Evolutionary conservation across 768 basidiomycete genomes (phyloP).

Genomic region (Tulasnella sp.): DNA sequence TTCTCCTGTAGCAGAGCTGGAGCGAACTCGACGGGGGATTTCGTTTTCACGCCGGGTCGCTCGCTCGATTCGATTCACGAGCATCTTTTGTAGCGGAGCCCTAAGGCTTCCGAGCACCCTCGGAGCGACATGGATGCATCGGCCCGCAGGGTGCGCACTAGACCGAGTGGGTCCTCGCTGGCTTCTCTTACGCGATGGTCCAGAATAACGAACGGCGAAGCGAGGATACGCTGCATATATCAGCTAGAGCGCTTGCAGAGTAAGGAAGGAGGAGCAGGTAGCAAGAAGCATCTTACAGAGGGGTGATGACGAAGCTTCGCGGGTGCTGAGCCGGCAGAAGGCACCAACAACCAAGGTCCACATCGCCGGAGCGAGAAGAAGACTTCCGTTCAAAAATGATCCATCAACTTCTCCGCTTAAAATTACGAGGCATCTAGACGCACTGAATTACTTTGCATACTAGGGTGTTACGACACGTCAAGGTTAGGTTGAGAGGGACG

Average conservation of each 20-base stretch:
- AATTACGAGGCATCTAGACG: background rate
- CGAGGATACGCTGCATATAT: background rate
- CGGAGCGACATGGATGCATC: background rate
- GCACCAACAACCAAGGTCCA: background rate
- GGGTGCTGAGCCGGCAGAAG: background rate
- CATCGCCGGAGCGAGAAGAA: background rate
- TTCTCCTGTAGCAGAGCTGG: background rate
- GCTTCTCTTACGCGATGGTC: conserved; percentile 7
- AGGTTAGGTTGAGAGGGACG: background rate
- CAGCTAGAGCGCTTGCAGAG: background rate
- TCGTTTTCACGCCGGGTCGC: background rate
- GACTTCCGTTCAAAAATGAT: background rate
- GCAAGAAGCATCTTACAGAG: background rate
- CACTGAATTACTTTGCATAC: too few relatives aligned
- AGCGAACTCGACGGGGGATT: background rate
- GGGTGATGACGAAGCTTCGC: background rate
- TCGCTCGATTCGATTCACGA: background rate
- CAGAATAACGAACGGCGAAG: background rate
- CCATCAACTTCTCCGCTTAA: background rate
- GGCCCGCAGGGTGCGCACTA: background rate
- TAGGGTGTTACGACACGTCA: background rate
- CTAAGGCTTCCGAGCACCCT: background rate
- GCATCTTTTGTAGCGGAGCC: background rate
- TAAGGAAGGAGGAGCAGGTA: background rate
- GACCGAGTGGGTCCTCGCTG: background rate